Evolutionary conservation across 192 early-diverging fungal genomes (phyloP).

Genomic region (Mortierella alpina): DNA sequence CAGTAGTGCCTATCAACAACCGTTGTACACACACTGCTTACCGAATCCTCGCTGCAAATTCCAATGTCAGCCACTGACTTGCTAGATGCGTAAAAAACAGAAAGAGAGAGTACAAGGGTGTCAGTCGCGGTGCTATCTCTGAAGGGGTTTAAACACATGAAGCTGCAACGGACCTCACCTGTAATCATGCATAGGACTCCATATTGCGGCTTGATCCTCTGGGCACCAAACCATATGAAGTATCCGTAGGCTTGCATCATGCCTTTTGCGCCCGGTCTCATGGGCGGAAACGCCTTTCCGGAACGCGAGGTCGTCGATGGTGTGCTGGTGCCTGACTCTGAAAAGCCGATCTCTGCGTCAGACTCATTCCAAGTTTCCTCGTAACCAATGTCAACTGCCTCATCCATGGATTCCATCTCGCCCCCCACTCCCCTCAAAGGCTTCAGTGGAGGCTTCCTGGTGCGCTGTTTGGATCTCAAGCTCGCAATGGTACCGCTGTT

Average conservation of each 20-base stretch:
- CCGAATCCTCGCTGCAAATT: constrained; percentile 65
- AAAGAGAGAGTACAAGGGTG: not conserved
- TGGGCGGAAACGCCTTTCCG: not conserved
- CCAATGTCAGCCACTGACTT: constrained; percentile 70
- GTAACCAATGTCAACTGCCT: constrained; percentile 4
- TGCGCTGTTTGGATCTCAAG: no score
- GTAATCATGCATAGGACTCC: constrained; percentile 68
- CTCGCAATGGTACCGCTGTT: not conserved
- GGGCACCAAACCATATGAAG: constrained; percentile 68
- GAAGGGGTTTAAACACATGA: no score
- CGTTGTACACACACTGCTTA: constrained; percentile 7
- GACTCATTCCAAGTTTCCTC: constrained; percentile 8
- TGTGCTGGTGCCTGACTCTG: not conserved
- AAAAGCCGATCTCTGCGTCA: constrained; percentile 12
- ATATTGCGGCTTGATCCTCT: constrained; percentile 53
- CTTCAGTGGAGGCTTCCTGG: no score
- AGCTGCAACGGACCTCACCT: constrained; percentile 19
- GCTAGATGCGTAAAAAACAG: constrained; percentile 29
- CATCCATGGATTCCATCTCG: no score
- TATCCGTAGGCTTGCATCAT: constrained; percentile 70
- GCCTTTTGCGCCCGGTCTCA: constrained; percentile 30
- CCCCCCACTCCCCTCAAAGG: no score
- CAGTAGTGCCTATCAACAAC: not conserved
- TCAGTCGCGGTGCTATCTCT: no score
- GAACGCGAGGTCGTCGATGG: not conserved